Evolutionary conservation across 2,329 filamentous ascomycete species (phyloP).

Genomic region (Calonectria hongkongensis): DNA sequence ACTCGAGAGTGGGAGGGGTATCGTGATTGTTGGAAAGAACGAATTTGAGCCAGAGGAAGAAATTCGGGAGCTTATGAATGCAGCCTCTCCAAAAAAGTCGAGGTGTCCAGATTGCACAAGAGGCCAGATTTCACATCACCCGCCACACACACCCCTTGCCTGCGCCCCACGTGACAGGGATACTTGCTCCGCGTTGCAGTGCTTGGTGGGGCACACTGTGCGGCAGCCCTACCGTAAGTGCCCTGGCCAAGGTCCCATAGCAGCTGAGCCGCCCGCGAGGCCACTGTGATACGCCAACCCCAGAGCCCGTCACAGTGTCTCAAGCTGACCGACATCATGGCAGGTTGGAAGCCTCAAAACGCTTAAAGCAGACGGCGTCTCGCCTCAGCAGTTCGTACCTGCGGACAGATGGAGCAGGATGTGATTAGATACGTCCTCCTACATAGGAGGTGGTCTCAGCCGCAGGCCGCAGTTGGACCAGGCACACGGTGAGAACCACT

Average conservation of each 20-base stretch:
- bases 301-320: constrained; percentile 46
- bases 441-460: constrained; percentile 30
- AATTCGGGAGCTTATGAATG: constrained; percentile 61
- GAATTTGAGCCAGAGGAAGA: constrained; percentile 55
- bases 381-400: constrained; percentile 21
- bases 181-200: constrained; percentile 29
- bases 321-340: constrained; percentile 28
- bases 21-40: constrained; percentile 54
- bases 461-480: constrained; percentile 26
- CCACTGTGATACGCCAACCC: constrained; percentile 27
- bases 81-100: constrained; percentile 58
- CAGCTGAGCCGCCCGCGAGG: not conserved
- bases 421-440: constrained; percentile 3
- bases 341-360: constrained; percentile 34
- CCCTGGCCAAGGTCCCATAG: not conserved
- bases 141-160: constrained; percentile 43
- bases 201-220: constrained; percentile 45
- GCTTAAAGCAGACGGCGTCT: constrained; percentile 29
- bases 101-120: constrained; percentile 68
- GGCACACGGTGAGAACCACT: constrained; percentile 17
- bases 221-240: constrained; percentile 42
- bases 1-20: constrained; percentile 55
- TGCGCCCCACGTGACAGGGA: constrained; percentile 60
- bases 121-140: constrained; percentile 69
- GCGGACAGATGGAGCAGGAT: constrained; percentile 20